Base-by-base conservation (phyloP, 148 eudicot species). In the Cornus florida region DNA sequence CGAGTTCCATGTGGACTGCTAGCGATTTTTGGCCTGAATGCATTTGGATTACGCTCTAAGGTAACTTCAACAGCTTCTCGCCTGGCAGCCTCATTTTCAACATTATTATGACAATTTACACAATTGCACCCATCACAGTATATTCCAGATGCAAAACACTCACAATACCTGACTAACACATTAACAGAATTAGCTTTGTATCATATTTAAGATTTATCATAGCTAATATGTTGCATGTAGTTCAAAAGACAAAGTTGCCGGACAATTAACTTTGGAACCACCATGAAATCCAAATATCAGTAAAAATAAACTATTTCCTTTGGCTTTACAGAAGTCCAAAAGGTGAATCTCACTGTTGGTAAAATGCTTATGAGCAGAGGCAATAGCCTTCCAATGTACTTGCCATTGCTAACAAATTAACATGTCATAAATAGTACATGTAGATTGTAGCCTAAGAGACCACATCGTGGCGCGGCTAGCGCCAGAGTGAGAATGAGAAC, bases 111-210 rank as follows among this genome's bases (percentile, higher is more conserved):
- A 73, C 99, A 97, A 80, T 94, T 91, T 50, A 85, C 86, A 88
- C 99, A 97, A 82, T 97, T 97, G 89, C 99, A 97, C 24, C 99
- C 99, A 85, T 97, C 96, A 79, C 99, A 97, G 76, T 97, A 94
- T 69, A 94, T 82, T 80, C 99, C 99, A 78, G 99, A 92, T 70
- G 99, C 99, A 85, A 97, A 97, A 88, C 99, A 97, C 83, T 97
- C 99, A 86, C 99, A 97, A 74, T 97, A 97, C 86, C 99, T 97
- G 87, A 73, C 78, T 79, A 89, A 33, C 11, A 53, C 3, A 84
- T 70, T 64, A 33, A 8, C 50, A 32, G 41, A 79, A 50, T 17
- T 38, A 75, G 56, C 11, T 7, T 56, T 43, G 59, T 19, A 62
- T n/a, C 66, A 62, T 17, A 2, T 3, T 6, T 20, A 17, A 62